Conservation (phyloP, 2,329 filamentous ascomycete species). For the Fusarium redolens region DNA sequence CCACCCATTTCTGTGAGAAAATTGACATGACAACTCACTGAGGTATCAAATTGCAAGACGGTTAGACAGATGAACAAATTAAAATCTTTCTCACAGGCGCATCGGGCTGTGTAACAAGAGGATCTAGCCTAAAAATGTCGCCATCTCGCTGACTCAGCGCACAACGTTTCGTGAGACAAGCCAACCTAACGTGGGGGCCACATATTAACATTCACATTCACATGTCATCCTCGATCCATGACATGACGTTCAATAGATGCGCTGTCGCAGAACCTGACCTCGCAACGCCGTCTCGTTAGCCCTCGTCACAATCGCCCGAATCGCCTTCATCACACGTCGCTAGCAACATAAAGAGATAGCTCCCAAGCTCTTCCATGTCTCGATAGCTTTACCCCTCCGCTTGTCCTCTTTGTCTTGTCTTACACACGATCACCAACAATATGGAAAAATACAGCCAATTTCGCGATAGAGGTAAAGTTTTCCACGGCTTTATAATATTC, state of each 20-base stretch:
- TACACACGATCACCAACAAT: slow-evolving; percentile 17
- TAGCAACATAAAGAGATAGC: slow-evolving; percentile 4
- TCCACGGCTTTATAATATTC: neutral
- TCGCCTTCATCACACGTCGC: slow-evolving; percentile 1
- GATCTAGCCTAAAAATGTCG: neutral
- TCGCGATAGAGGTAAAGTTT: slow-evolving; percentile 79
- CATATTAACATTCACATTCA: slow-evolving; percentile 30
- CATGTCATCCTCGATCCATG: slow-evolving; percentile 30
- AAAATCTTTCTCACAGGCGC: neutral
- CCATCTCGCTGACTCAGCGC: slow-evolving; percentile 22
- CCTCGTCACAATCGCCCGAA: neutral
- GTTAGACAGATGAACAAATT: neutral
- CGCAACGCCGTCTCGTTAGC: slow-evolving; percentile 25
- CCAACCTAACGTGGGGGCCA: slow-evolving; percentile 29
- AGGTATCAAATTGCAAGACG: neutral
- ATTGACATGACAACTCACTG: accelerated
- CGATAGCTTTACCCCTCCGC: slow-evolving; percentile 30
- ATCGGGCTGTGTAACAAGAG: neutral
- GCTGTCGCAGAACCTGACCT: slow-evolving; percentile 36
- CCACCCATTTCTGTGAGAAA: neutral
- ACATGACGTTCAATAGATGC: slow-evolving; percentile 34
- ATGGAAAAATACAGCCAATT: slow-evolving; percentile 98
- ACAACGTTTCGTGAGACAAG: neutral
- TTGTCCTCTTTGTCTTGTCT: slow-evolving; percentile 25
- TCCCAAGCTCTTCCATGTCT: slow-evolving; percentile 36